A percentile compares a stretch with the other conserved stretches of the same genome.
These are phyloP conservation scores for Camelina laxa DNA, from an alignment of 345 rosid species.

Conservation along the genomic window DNA sequence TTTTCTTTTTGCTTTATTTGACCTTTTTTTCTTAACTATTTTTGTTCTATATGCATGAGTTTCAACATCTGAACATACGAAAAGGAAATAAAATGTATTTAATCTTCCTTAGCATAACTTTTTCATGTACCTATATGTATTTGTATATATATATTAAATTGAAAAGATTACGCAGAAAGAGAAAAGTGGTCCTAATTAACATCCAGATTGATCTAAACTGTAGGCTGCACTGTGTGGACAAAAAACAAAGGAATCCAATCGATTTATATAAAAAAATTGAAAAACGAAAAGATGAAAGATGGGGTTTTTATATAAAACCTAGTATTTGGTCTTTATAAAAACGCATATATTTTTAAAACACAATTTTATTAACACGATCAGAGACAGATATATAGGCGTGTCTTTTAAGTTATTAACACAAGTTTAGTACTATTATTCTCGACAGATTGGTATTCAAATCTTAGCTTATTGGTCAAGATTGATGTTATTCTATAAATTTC, in stretches of 20 bases:
- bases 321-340: conserved; percentile 31
- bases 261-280: background rate
- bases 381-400: conserved; percentile 25
- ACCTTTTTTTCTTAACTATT: conserved; percentile 16
- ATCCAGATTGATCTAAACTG: conserved; percentile 31
- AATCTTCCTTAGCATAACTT: conserved; percentile 24
- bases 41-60: conserved; percentile 40
- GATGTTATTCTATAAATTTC: background rate
- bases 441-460: background rate
- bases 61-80: conserved; percentile 36
- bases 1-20: conserved; percentile 22
- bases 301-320: conserved; percentile 18
- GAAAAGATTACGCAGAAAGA: conserved; percentile 26
- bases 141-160: too few species aligned
- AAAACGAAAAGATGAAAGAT: conserved; percentile 1
- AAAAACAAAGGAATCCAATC: conserved; percentile 35
- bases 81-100: conserved; percentile 8
- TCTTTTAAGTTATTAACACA: conserved; percentile 22
- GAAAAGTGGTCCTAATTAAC: conserved; percentile 39
- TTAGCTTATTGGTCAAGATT: background rate
- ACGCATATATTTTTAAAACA: conserved; percentile 2
- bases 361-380: conserved; percentile 12
- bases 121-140: background rate
- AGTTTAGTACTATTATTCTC: too few species aligned
- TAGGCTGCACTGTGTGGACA: conserved; percentile 36